Evolutionary conservation across 371 early-diverging fungal genomes (phyloP).

Genomic region (Capillidium heterosporum): DNA sequence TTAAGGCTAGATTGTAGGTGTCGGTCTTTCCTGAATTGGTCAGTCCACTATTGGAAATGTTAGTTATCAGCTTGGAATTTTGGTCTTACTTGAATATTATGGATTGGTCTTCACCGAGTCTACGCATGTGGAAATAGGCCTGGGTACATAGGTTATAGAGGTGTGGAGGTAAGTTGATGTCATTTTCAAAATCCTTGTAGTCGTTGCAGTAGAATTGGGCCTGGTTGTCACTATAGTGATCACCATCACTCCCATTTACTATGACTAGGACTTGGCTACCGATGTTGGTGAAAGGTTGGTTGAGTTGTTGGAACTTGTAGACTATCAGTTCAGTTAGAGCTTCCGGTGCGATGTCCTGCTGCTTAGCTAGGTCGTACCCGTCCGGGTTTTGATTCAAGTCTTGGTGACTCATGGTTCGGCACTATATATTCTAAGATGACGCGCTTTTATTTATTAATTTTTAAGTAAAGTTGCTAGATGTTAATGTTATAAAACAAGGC

Average conservation of each 20-base stretch:
- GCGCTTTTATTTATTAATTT: no score
- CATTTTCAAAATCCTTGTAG: background rate
- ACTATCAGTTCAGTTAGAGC: no score
- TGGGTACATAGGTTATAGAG: conserved; percentile 37
- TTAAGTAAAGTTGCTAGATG: no score
- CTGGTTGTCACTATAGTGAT: no score
- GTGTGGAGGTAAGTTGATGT: conserved; percentile 17
- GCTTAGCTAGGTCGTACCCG: no score
- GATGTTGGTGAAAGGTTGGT: background rate
- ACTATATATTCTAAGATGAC: no score
- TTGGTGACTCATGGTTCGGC: no score
- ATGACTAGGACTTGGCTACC: background rate
- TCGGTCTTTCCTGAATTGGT: background rate
- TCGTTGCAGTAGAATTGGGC: background rate
- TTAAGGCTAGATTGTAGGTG: background rate
- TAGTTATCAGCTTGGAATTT: background rate
- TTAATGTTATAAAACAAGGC: no score
- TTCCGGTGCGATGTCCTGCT: no score
- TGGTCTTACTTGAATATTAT: conserved; percentile 43
- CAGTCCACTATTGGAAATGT: background rate
- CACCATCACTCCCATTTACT: no score
- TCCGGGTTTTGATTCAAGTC: no score
- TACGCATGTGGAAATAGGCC: conserved; percentile 59
- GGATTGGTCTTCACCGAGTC: conserved; percentile 63
- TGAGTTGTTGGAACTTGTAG: no score